A percentile compares a stretch with the other conserved stretches of the same genome.
These are phyloP conservation scores for Hyaloperonospora arabidopsidis DNA, from an alignment of 352 stramenopile species.

Conservation along the genomic window DNA sequence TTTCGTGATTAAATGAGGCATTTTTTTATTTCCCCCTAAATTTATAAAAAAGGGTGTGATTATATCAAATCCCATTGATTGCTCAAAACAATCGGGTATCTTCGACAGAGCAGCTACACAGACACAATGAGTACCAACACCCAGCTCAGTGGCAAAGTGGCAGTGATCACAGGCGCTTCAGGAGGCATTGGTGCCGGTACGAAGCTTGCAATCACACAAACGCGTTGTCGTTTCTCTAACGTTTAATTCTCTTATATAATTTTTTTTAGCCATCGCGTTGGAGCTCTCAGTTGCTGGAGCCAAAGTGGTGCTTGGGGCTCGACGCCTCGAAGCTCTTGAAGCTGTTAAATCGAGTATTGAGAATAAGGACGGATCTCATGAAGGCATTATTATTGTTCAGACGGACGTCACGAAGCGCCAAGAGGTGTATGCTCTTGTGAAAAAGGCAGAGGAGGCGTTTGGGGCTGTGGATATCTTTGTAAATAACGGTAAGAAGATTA, in stretches of 20 bases:
- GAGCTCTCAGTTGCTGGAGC: conserved; percentile 65
- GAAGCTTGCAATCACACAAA: not conserved
- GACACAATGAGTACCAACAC: conserved; percentile 6
- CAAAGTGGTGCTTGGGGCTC: conserved; percentile 75
- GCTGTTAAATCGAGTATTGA: conserved; percentile 33
- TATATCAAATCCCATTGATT: too few species aligned
- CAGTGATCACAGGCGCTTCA: conserved; percentile 83
- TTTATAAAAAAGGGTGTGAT: too few species aligned
- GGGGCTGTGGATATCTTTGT: conserved; percentile 84
- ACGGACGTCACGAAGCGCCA: conserved; percentile 68
- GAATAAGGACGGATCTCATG: conserved; percentile 18
- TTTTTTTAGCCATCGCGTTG: conserved; percentile 45
- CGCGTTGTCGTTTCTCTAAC: not conserved
- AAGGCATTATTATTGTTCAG: conserved; percentile 34
- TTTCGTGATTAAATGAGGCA: too few species aligned
- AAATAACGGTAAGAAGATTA: conserved; percentile 56
- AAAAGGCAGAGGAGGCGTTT: conserved; percentile 48
- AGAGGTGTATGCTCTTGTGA: conserved; percentile 55
- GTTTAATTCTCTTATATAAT: conserved; percentile 2
- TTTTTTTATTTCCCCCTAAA: too few species aligned
- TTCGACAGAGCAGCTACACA: not conserved
- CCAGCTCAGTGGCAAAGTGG: conserved; percentile 62
- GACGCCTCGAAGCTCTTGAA: conserved; percentile 57
- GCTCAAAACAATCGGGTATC: not conserved
- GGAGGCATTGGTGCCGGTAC: conserved; percentile 76